Percentiles rank a stretch among this genome's conserved stretches.
phyloP scores from a whole-genome alignment of 192 early-diverging fungal genomes.

The Funneliformis mosseae region DNA sequence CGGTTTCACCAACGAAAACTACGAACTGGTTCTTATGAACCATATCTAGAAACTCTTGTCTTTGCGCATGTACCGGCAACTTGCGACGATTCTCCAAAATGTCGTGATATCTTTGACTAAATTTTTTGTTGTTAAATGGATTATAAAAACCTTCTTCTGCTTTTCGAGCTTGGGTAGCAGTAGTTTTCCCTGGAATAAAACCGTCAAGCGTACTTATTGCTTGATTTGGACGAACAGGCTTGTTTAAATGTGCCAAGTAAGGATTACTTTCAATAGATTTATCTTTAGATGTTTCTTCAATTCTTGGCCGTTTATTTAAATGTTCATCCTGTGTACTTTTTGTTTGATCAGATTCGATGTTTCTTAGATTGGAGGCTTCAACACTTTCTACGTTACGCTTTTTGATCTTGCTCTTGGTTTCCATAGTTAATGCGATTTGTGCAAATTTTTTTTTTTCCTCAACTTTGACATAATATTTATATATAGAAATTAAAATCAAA shows the following conservation, averaged over 20 bases:
- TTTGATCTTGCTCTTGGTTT: neutral
- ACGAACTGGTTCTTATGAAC: constrained; percentile 93
- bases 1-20: constrained; percentile 96
- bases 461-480: too few species aligned
- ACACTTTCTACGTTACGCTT: neutral
- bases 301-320: constrained; percentile 11
- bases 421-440: too few species aligned
- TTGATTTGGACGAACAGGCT: neutral
- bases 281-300: constrained; percentile 1
- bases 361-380: neutral
- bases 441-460: too few species aligned
- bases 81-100: constrained; percentile 85
- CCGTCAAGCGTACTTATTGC: constrained; percentile 43
- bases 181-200: constrained; percentile 80
- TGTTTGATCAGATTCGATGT: neutral
- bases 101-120: constrained; percentile 79
- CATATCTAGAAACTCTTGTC: constrained; percentile 87
- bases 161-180: constrained; percentile 78
- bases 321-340: neutral
- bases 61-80: constrained; percentile 94
- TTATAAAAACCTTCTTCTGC: constrained; percentile 74
- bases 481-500: too few species aligned
- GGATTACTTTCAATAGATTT: neutral
- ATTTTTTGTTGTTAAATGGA: constrained; percentile 79
- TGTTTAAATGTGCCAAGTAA: constrained; percentile 20